Evolutionary conservation across 108 stramenopile species (phyloP), one percentile per base, ranked within the genome.

Genomic region (Cylindrotheca closterium): DNA sequence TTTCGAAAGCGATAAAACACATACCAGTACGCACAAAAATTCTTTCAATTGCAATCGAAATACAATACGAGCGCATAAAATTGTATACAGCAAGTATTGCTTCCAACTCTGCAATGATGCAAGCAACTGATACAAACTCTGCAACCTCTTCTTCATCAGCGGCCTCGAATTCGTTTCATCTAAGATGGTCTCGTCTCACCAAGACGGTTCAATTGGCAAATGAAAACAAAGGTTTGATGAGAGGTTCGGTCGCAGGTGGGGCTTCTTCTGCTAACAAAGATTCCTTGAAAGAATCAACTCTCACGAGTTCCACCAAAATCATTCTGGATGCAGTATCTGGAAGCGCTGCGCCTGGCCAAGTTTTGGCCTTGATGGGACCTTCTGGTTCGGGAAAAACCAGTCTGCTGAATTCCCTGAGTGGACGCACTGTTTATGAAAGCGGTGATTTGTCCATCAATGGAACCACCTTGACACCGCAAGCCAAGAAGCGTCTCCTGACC

Each of bases 341-440:
- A 33, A 70, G 37, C 21, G 89, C 89, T 19, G 66, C 63, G 17
- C 89, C 86, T 7, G 86, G 86, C 37, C 73, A 86, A 68, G 72
- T 88, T 10, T 51, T 84, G 12, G 82, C 83, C 19, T 29, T 87
- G 22, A 88, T 91, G 89, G 89, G 89, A 0, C 89, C 89, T 10
- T 74, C 71, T n/a, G 89, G 89, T 19, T 59, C 67, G 22, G 88
- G 88, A 1, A 87, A 91, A 53, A 91, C 89, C 0, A 63, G 57
- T 28, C 37, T 91, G 7, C 61, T 91, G 15, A 85, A 91, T 61
- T 68, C 73, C 4, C 50, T 91, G 34, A 74, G 80, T 21, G 84
- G 84, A 25, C 79, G 89, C 17, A 73, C 69, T 12, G n/a, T 53
- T 2, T 78, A 83, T 54, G 71, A 82, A 22, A 32, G 55, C 15